phyloP scores from a whole-genome alignment of 1,284 basidiomycete genomes.

The Ganoderma lingzhi region DNA sequence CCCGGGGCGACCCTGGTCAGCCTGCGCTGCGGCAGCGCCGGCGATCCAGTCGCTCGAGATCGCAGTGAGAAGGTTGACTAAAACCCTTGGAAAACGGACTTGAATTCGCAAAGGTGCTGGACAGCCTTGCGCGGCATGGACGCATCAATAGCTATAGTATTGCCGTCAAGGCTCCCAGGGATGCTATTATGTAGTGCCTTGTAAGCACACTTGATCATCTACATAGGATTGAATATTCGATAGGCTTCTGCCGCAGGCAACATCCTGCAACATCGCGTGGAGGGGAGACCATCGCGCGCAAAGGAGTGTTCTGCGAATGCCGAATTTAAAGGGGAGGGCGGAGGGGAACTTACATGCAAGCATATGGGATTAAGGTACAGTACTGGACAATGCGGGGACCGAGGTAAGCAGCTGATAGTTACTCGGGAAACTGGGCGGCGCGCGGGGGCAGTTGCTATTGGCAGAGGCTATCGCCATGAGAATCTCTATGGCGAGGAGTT shows the following conservation, averaged over 20 bases:
- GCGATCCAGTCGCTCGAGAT: background rate
- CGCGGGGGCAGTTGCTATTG: conserved; percentile 1
- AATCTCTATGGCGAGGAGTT: conserved; percentile 9
- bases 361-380: conserved; percentile 1
- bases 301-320: background rate
- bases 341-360: background rate
- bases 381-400: conserved; percentile 1
- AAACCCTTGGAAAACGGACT: background rate
- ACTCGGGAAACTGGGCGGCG: background rate
- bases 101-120: background rate
- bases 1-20: background rate
- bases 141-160: conserved; percentile 19
- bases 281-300: background rate
- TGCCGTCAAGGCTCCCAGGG: background rate
- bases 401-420: conserved; percentile 2
- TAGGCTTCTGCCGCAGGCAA: too few species aligned
- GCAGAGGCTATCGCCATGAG: background rate
- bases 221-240: background rate
- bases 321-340: background rate
- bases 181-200: background rate
- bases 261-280: background rate
- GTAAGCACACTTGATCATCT: background rate
- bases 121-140: background rate
- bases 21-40: background rate
- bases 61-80: background rate